These are phyloP conservation scores for Tolypocladium amazonense DNA, from an alignment of 2,329 filamentous ascomycete genomes.

Conservation along the genomic window DNA sequence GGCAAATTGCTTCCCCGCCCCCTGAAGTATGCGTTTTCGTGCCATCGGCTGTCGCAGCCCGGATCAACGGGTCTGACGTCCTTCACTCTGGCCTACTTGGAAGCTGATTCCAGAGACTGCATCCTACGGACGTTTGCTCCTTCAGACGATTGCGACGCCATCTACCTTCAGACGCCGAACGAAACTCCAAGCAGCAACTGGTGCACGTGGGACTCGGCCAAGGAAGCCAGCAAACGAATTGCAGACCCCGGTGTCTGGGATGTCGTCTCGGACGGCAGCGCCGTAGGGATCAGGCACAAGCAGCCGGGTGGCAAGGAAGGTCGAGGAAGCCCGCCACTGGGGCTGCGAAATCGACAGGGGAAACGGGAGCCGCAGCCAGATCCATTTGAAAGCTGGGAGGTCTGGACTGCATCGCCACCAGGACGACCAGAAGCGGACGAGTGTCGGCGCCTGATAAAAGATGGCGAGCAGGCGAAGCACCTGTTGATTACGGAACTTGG, in stretches of 20 bases:
- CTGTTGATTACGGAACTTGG: conserved; percentile 58
- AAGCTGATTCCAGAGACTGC: conserved; percentile 47
- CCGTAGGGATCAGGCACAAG: conserved; percentile 51
- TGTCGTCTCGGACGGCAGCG: conserved; percentile 44
- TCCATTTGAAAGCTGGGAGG: conserved; percentile 35
- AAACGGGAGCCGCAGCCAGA: conserved; percentile 12
- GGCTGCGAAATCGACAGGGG: conserved; percentile 17
- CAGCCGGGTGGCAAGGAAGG: conserved; percentile 9
- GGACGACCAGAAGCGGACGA: conserved; percentile 34
- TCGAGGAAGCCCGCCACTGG: conserved; percentile 9
- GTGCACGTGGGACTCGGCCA: conserved; percentile 40
- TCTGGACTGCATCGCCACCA: conserved; percentile 40
- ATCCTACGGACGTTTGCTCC: conserved; percentile 55
- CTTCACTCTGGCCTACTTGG: conserved; percentile 54
- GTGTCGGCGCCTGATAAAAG: conserved; percentile 30
- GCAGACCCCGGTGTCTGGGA: conserved; percentile 58
- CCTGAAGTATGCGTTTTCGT: conserved; percentile 48
- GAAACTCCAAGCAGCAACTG: conserved; percentile 30
- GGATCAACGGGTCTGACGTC: conserved; percentile 46
- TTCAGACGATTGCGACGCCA: conserved; percentile 38
- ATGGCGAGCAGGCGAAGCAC: conserved; percentile 32
- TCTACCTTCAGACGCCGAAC: conserved; percentile 39
- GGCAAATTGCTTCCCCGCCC: conserved; percentile 47
- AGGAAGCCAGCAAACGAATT: conserved; percentile 40
- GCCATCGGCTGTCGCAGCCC: conserved; percentile 30